Percentiles rank a stretch among this genome's conserved stretches.
Conservation (phyloP, 2,329 filamentous ascomycete species). For the Xylaria sp. region DNA sequence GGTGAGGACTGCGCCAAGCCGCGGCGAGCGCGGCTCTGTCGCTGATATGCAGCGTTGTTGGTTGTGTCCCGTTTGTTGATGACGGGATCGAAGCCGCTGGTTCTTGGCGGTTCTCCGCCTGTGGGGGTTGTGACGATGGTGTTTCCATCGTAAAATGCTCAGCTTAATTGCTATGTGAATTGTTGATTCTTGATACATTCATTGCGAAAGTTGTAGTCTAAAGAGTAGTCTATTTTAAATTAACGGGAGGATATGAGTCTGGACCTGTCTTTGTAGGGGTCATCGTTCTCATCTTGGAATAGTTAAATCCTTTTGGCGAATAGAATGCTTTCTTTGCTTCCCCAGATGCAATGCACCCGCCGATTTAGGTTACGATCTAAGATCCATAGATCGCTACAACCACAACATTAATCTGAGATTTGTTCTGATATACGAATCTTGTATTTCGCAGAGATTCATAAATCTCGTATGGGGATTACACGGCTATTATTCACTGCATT, state of each 20-base stretch:
- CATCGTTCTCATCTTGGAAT: not conserved
- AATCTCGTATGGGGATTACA: not conserved
- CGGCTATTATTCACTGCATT: too few relatives aligned
- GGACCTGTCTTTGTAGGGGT: not conserved
- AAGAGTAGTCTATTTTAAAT: not conserved
- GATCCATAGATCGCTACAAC: conserved; percentile 3
- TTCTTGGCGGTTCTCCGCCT: not conserved
- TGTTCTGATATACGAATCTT: too few relatives aligned
- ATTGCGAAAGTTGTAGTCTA: not conserved
- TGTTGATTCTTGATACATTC: not conserved
- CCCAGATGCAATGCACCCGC: not conserved
- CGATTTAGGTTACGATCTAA: not conserved
- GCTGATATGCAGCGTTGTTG: conserved; percentile 32
- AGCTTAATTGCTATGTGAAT: conserved; percentile 4
- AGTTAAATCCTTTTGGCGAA: not conserved
- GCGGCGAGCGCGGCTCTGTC: conserved; percentile 22
- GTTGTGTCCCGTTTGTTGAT: not conserved
- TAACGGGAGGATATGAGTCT: not conserved
- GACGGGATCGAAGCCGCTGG: not conserved
- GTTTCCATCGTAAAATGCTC: not conserved
- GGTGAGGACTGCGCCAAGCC: conserved; percentile 35
- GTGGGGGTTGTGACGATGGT: not conserved
- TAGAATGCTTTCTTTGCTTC: conserved; percentile 1
- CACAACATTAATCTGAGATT: not conserved
- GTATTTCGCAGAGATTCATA: too few relatives aligned